These are phyloP conservation scores for Schizophyllum amplum DNA, from an alignment of 1,284 basidiomycete species.

Conservation along the genomic window DNA sequence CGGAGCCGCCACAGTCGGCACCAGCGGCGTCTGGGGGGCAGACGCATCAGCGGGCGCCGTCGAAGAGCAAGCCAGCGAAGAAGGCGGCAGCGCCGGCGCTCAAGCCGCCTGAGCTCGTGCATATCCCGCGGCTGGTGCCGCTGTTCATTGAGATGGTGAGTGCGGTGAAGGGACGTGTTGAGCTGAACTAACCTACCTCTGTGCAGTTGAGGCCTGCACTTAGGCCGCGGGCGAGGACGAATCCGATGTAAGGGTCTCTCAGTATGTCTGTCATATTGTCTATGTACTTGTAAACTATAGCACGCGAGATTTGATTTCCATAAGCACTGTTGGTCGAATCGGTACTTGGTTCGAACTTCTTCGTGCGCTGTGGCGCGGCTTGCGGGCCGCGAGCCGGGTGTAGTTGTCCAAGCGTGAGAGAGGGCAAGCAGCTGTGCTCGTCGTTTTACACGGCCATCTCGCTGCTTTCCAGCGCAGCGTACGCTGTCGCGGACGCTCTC, in stretches of 20 bases:
- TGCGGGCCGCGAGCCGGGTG: neutral
- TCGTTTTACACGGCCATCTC: neutral
- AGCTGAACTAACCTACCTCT: neutral
- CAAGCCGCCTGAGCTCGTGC: slow-evolving; percentile 69
- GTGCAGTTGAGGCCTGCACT: neutral
- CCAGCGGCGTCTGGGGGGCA: slow-evolving; percentile 14
- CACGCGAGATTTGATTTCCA: no score
- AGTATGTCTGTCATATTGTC: neutral
- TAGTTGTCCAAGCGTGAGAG: neutral
- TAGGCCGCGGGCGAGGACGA: neutral
- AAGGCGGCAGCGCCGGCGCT: slow-evolving; percentile 36
- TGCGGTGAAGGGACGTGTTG: slow-evolving; percentile 2
- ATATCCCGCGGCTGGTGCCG: slow-evolving; percentile 73
- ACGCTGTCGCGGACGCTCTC: neutral
- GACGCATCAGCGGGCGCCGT: neutral
- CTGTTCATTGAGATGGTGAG: slow-evolving; percentile 86
- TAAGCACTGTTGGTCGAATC: no score
- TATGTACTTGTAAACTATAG: neutral
- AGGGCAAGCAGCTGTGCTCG: neutral
- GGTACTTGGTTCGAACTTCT: no score
- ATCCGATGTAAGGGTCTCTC: neutral
- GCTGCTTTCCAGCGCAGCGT: neutral
- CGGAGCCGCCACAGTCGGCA: slow-evolving; percentile 7
- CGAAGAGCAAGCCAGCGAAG: slow-evolving; percentile 17
- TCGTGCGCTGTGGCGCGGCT: no score